A percentile compares a stretch with the other conserved stretches of the same genome.
phyloP scores from a whole-genome alignment of 1,284 basidiomycete genomes.

The Ustilago nuda region DNA sequence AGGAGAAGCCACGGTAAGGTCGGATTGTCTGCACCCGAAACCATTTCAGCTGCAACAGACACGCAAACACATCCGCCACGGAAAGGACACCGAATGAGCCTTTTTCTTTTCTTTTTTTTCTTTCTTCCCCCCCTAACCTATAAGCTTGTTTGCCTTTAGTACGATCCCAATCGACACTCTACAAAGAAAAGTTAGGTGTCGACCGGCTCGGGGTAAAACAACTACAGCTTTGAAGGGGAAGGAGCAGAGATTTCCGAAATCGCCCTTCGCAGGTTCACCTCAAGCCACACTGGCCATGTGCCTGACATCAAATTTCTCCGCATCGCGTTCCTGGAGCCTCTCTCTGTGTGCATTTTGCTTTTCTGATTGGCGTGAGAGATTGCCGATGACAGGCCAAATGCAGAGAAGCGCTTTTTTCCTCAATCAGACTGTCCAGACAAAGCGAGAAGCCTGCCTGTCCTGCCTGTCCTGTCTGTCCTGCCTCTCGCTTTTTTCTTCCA shows the following conservation, averaged over 20 bases:
- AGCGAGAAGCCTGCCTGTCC: neutral
- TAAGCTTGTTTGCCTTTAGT: neutral
- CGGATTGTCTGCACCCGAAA: constrained; percentile 10
- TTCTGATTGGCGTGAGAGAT: constrained; percentile 6
- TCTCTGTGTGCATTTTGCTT: neutral
- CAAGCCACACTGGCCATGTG: neutral
- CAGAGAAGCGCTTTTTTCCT: neutral
- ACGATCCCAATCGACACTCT: neutral
- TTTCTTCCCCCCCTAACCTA: too few relatives aligned
- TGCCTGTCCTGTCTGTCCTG: neutral
- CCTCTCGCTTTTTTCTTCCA: neutral
- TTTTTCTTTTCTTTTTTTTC: too few relatives aligned
- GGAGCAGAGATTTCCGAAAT: constrained; percentile 21
- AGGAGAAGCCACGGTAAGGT: neutral
- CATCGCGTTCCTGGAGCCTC: constrained; percentile 11
- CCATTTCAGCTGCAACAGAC: neutral
- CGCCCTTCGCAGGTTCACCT: constrained; percentile 1
- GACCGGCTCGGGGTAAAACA: neutral
- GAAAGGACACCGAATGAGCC: too few relatives aligned
- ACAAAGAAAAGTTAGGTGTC: neutral
- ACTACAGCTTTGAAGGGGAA: neutral
- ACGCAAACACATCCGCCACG: too few relatives aligned
- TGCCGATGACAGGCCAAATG: constrained; percentile 20
- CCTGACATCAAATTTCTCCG: neutral
- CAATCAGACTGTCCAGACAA: constrained; percentile 9